Evolutionary conservation across 116 monocot species (phyloP).

Genomic region (Iris pallida): DNA sequence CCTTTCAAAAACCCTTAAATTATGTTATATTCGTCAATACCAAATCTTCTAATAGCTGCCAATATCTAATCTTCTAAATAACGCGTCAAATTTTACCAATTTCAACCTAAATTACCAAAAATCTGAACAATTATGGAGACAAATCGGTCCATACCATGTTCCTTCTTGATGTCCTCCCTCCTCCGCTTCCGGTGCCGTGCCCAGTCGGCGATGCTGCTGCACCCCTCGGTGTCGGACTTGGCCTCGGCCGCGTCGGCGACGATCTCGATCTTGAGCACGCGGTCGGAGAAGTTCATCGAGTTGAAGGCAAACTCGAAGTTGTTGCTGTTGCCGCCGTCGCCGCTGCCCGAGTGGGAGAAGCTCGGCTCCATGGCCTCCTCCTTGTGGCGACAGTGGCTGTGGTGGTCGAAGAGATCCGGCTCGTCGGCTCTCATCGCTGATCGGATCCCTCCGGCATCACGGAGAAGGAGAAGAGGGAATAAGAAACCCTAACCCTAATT

Average conservation of each 20-base stretch:
- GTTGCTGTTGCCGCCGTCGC: slow-evolving; percentile 20
- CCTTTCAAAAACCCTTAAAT: too few species aligned
- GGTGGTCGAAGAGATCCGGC: too few species aligned
- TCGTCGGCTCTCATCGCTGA: too few species aligned
- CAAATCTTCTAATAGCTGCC: too few species aligned
- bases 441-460: too few species aligned
- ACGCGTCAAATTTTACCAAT: too few species aligned
- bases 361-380: slow-evolving; percentile 41
- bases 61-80: too few species aligned
- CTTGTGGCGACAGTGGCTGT: too few species aligned
- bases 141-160: neutral
- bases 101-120: too few species aligned
- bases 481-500: neutral
- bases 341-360: slow-evolving; percentile 27
- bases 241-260: slow-evolving; percentile 47
- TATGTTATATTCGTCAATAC: too few species aligned
- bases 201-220: slow-evolving; percentile 63
- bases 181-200: slow-evolving; percentile 68
- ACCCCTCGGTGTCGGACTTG: slow-evolving; percentile 31
- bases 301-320: slow-evolving; percentile 93
- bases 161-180: slow-evolving; percentile 63
- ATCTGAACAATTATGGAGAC: too few species aligned
- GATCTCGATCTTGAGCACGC: slow-evolving; percentile 87
- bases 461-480: neutral
- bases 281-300: slow-evolving; percentile 86